These are phyloP conservation scores for Talaromyces adpressus DNA, from an alignment of 495 filamentous ascomycete genomes.

Conservation along the genomic window DNA sequence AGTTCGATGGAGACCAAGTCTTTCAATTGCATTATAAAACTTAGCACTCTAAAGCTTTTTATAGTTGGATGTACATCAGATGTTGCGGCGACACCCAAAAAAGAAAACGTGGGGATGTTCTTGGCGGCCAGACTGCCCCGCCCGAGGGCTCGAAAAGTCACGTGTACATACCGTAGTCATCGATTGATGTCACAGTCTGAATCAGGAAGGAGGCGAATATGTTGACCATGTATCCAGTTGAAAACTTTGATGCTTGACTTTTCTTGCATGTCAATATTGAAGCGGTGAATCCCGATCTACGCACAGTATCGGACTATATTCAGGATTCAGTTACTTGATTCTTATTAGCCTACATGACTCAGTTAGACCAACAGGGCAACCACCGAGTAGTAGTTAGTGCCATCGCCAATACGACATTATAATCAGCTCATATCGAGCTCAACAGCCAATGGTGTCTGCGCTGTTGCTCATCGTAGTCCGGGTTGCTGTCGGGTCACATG, in stretches of 20 bases:
- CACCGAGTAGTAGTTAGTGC: too few species aligned
- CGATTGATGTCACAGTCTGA: too few species aligned
- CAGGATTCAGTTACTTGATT: neutral
- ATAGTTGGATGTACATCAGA: neutral
- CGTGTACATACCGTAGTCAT: neutral
- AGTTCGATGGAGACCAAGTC: constrained; percentile 4
- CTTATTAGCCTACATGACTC: neutral
- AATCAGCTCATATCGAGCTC: too few species aligned
- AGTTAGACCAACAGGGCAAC: neutral
- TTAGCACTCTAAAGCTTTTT: neutral
- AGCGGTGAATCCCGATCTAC: neutral
- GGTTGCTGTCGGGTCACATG: neutral
- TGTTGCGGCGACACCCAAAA: neutral
- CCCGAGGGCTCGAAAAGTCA: neutral
- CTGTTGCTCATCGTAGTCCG: neutral
- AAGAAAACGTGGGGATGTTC: constrained; percentile 6
- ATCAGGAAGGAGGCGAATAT: too few species aligned
- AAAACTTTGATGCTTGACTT: neutral
- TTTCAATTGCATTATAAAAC: constrained; percentile 6
- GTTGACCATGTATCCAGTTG: neutral
- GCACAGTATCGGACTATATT: neutral
- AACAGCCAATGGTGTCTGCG: too few species aligned
- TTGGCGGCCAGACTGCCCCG: neutral
- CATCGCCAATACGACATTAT: too few species aligned
- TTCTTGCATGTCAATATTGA: neutral